Conservation (phyloP, 2,329 filamentous ascomycete genomes). For the Blumeriella jaapii region DNA sequence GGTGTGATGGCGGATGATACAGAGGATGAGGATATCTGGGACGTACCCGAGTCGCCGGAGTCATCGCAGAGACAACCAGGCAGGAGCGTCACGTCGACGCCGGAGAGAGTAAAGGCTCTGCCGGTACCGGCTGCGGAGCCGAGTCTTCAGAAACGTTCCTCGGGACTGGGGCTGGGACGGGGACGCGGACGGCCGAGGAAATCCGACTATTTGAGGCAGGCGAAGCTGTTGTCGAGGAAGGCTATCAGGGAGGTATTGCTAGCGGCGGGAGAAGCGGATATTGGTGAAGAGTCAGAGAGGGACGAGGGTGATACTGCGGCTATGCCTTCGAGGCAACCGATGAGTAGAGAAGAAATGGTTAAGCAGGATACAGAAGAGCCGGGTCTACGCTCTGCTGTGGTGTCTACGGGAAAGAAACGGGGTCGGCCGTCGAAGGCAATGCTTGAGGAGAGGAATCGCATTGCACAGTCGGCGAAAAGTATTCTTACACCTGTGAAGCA, state of each 20-base stretch:
- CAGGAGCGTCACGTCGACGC: conserved; percentile 3
- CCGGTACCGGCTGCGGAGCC: conserved; percentile 3
- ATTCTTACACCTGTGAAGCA: conserved; percentile 44
- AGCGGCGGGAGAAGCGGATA: conserved; percentile 1
- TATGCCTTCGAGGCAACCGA: conserved; percentile 3
- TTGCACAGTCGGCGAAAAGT: conserved; percentile 32
- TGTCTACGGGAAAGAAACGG: conserved; percentile 7
- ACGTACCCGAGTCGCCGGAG: conserved; percentile 9
- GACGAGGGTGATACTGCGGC: conserved; percentile 1
- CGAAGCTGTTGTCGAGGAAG: conserved; percentile 13
- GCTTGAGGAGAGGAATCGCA: background rate
- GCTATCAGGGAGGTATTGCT: conserved; percentile 12
- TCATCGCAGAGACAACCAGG: background rate
- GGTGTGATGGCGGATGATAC: background rate
- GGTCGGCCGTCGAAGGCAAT: conserved; percentile 10
- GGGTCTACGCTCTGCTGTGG: background rate
- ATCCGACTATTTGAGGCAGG: conserved; percentile 15
- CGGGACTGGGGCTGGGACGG: too few species aligned
- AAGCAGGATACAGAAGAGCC: background rate
- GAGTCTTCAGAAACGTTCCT: conserved; percentile 5
- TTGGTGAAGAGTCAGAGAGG: background rate
- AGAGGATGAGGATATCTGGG: conserved; percentile 11
- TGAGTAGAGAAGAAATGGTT: background rate
- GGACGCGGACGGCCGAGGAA: conserved; percentile 15
- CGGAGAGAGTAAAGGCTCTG: conserved; percentile 7